phyloP scores from a whole-genome alignment of 768 basidiomycete genomes.

The Lentinula lateritia region DNA sequence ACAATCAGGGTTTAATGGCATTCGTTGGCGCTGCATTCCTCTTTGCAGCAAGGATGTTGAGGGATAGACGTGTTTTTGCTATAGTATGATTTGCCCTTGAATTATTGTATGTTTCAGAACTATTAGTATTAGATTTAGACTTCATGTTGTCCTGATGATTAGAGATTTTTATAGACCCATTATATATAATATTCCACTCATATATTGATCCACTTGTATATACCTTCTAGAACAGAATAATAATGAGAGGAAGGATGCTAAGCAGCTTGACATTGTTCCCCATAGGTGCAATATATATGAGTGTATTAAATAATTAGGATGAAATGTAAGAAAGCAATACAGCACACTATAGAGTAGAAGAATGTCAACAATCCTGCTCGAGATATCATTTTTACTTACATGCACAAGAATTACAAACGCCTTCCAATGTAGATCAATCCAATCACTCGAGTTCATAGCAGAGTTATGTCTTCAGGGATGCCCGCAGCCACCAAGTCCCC shows the following conservation, averaged over 20 bases:
- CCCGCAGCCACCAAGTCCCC: conserved; percentile 13
- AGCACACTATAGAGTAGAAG: too few species aligned
- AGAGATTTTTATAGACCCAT: too few species aligned
- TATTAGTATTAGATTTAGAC: background rate
- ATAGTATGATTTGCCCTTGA: background rate
- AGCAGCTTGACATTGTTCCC: too few species aligned
- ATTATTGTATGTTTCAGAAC: background rate
- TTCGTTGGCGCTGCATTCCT: background rate
- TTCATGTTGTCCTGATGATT: background rate
- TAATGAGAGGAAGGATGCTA: too few species aligned
- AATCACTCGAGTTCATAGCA: background rate
- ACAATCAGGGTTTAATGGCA: background rate
- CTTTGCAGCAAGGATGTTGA: background rate
- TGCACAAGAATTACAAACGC: background rate
- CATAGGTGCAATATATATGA: background rate
- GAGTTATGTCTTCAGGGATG: background rate
- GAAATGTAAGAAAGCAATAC: background rate
- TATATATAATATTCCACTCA: too few species aligned
- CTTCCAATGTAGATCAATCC: background rate
- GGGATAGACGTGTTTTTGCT: background rate
- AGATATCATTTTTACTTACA: background rate
- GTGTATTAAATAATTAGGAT: background rate
- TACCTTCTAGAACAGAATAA: too few species aligned
- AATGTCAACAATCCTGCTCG: background rate
- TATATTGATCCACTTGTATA: too few species aligned